Evolutionary conservation across 192 early-diverging fungal species (phyloP).

Genomic region (Gorgonomyces haynaldii): DNA sequence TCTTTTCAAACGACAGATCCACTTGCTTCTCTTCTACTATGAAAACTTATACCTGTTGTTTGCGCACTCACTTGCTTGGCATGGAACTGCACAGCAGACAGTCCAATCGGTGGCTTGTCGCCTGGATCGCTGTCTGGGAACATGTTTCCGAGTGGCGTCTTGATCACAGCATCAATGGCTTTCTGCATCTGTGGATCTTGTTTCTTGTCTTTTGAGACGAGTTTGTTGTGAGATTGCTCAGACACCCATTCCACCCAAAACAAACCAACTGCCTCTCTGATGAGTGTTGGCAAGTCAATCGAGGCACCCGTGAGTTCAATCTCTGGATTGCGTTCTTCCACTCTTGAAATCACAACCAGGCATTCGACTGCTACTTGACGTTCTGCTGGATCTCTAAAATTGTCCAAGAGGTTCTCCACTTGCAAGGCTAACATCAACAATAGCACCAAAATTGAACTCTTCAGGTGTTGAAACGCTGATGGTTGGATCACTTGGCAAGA

Average conservation of each 20-base stretch:
- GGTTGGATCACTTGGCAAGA: conserved; percentile 61
- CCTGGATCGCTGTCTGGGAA: background rate
- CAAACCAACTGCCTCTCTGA: conserved; percentile 48
- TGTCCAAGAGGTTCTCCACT: conserved; percentile 62
- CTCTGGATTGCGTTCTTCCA: conserved; percentile 55
- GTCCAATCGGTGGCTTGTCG: background rate
- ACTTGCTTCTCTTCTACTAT: conserved; percentile 1
- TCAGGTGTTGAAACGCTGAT: conserved; percentile 72
- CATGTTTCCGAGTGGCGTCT: background rate
- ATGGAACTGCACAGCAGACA: background rate
- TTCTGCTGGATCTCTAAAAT: conserved; percentile 66
- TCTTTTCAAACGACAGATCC: conserved; percentile 40
- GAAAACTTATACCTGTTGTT: background rate
- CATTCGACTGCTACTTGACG: conserved; percentile 66
- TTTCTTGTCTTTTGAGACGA: background rate
- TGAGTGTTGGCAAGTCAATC: conserved; percentile 49
- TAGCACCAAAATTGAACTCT: conserved; percentile 69
- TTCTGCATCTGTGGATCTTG: background rate
- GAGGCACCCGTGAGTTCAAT: conserved; percentile 23
- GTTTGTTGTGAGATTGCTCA: conserved; percentile 19
- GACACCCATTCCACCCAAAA: conserved; percentile 65
- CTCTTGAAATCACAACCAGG: conserved; percentile 53
- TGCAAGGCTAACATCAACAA: conserved; percentile 33
- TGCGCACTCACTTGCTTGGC: background rate
- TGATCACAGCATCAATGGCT: background rate